phyloP scores from a whole-genome alignment of 2,329 filamentous ascomycete species.

The Penicillium sumatraense region DNA sequence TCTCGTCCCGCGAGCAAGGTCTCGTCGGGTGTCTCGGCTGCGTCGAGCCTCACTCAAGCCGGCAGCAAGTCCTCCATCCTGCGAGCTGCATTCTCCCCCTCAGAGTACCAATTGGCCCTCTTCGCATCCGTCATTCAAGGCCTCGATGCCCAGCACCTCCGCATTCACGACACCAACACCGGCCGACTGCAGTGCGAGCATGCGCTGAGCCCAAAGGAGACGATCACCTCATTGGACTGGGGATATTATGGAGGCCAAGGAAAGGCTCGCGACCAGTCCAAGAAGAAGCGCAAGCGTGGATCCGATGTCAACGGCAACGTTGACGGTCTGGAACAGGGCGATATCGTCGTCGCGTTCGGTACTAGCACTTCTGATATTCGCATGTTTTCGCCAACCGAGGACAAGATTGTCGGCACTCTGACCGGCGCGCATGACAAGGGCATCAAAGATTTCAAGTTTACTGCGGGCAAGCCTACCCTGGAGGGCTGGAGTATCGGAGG shows the following conservation, averaged over 20 bases:
- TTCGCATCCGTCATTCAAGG: conserved; percentile 60
- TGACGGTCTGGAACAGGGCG: conserved; percentile 40
- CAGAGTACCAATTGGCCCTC: conserved; percentile 55
- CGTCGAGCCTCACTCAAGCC: conserved; percentile 40
- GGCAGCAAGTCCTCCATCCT: conserved; percentile 53
- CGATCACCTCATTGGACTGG: conserved; percentile 57
- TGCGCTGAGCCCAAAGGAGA: conserved; percentile 51
- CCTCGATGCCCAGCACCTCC: conserved; percentile 56
- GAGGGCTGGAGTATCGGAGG: conserved; percentile 60
- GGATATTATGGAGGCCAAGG: conserved; percentile 46
- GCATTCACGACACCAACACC: conserved; percentile 57
- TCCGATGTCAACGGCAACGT: conserved; percentile 45
- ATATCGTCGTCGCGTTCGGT: conserved; percentile 55
- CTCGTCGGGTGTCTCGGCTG: conserved; percentile 47
- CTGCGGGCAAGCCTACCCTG: conserved; percentile 39
- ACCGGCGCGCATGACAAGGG: conserved; percentile 53
- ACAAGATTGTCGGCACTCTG: conserved; percentile 50
- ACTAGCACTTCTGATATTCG: conserved; percentile 54
- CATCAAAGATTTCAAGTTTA: conserved; percentile 57
- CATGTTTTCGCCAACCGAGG: conserved; percentile 55
- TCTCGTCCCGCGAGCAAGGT: conserved; percentile 49
- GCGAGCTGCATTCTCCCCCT: conserved; percentile 55
- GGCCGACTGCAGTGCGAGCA: conserved; percentile 57
- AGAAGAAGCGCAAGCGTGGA: conserved; percentile 58
- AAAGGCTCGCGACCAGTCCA: conserved; percentile 45